phyloP scores from a whole-genome alignment of 225 moss, liverwort and hornwort genomes.

The Marchantia polymorpha region DNA sequence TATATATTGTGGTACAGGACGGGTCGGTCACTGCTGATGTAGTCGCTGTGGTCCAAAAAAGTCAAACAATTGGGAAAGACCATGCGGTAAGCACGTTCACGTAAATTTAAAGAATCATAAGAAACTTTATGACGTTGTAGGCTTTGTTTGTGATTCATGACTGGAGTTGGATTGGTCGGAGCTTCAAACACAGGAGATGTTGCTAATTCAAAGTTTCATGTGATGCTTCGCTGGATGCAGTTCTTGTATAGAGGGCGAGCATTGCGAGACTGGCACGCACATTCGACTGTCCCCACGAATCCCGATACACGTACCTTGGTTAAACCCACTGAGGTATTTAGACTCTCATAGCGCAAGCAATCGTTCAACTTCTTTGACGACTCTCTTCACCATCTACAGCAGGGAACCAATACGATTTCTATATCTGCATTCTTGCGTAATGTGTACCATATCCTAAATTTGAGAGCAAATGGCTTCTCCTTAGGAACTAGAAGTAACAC shows the following conservation, averaged over 20 bases:
- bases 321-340: constrained; percentile 76
- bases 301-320: constrained; percentile 84
- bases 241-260: constrained; percentile 84
- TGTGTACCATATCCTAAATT: constrained; percentile 15
- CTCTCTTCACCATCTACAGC: not conserved
- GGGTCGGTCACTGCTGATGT: constrained; percentile 70
- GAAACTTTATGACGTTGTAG: not conserved
- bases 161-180: not conserved
- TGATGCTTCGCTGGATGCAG: constrained; percentile 44
- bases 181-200: not conserved
- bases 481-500: constrained; percentile 3
- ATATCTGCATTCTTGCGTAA: not conserved
- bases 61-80: constrained; percentile 59
- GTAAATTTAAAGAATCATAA: not conserved
- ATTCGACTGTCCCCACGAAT: constrained; percentile 69
- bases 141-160: not conserved
- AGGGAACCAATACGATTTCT: not conserved
- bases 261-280: constrained; percentile 76
- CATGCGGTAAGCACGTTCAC: constrained; percentile 57
- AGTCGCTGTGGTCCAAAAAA: constrained; percentile 77
- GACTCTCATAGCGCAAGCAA: constrained; percentile 57
- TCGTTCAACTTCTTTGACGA: not conserved
- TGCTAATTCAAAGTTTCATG: not conserved
- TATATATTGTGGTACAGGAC: constrained; percentile 43
- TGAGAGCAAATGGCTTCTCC: constrained; percentile 4